A percentile compares a stretch with the other conserved stretches of the same genome.
phyloP scores from a whole-genome alignment of 2,329 filamentous ascomycete genomes.

The Keithomyces neogunnii region DNA sequence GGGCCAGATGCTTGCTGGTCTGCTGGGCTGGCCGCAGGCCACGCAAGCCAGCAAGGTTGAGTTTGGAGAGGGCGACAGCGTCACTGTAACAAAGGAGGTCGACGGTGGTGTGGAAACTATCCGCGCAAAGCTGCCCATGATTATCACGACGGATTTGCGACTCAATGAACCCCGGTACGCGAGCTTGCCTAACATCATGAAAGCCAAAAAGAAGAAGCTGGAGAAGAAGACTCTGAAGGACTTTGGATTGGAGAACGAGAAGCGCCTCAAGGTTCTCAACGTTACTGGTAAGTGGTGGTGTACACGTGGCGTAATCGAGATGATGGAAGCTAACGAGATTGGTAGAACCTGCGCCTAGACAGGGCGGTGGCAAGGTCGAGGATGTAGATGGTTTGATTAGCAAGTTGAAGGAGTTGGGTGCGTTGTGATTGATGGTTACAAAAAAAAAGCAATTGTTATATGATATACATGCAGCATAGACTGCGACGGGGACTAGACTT shows the following conservation, averaged over 20 bases:
- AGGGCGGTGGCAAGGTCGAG: slow-evolving; percentile 95
- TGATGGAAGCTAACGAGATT: slow-evolving; percentile 3
- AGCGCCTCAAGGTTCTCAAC: slow-evolving; percentile 81
- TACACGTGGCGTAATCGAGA: neutral
- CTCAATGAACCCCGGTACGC: slow-evolving; percentile 95
- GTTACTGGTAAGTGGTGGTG: slow-evolving; percentile 57
- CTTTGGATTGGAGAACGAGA: slow-evolving; percentile 65
- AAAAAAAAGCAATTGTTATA: neutral
- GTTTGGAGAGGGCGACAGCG: slow-evolving; percentile 59
- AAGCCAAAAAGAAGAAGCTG: slow-evolving; percentile 99
- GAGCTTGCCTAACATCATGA: slow-evolving; percentile 97
- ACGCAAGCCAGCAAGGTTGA: slow-evolving; percentile 84
- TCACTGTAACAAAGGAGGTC: slow-evolving; percentile 82
- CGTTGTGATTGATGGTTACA: slow-evolving; percentile 47
- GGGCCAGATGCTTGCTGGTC: slow-evolving; percentile 91
- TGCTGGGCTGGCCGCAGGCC: slow-evolving; percentile 89
- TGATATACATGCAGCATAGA: neutral
- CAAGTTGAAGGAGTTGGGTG: slow-evolving; percentile 94
- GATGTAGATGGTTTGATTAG: slow-evolving; percentile 90
- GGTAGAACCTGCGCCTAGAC: slow-evolving; percentile 72
- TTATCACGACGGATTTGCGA: slow-evolving; percentile 90
- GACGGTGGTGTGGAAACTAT: slow-evolving; percentile 93
- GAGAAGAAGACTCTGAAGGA: slow-evolving; percentile 86
- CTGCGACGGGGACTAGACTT: neutral
- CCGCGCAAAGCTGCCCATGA: slow-evolving; percentile 74